These are phyloP conservation scores for Rhodosorus marinus DNA, from an alignment of 23 red algal species.

Conservation along the genomic window DNA sequence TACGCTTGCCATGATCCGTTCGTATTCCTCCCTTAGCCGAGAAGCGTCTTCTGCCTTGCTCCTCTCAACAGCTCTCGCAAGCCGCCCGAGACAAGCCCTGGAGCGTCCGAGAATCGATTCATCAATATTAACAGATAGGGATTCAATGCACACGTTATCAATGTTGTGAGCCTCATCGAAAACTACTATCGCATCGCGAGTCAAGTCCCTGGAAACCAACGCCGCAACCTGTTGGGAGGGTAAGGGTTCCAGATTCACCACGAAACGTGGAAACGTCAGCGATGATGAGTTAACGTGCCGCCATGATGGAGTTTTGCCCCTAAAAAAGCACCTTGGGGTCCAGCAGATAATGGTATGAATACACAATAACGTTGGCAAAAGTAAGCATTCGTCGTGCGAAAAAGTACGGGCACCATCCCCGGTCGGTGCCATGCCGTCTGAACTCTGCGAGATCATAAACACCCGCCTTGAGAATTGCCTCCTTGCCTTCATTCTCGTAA, in stretches of 20 bases:
- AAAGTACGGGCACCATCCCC: slow-evolving; percentile 92
- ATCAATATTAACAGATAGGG: slow-evolving; percentile 66
- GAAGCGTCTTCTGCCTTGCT: slow-evolving; percentile 15
- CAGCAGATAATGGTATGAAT: slow-evolving; percentile 96
- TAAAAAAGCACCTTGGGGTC: slow-evolving; percentile 98
- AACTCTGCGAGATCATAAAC: slow-evolving; percentile 69
- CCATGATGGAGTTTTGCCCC: too few species aligned
- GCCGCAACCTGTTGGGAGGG: too few species aligned
- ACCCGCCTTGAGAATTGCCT: slow-evolving; percentile 58
- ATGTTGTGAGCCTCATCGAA: slow-evolving; percentile 99
- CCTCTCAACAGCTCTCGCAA: slow-evolving; percentile 24
- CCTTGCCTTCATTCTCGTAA: slow-evolving; percentile 40
- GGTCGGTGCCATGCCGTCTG: slow-evolving; percentile 40
- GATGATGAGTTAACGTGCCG: too few species aligned
- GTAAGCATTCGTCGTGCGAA: slow-evolving; percentile 47
- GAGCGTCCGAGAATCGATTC: slow-evolving; percentile 40
- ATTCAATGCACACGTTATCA: slow-evolving; percentile 97
- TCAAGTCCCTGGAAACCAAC: slow-evolving; percentile 53
- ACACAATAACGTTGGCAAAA: slow-evolving; percentile 94
- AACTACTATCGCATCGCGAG: slow-evolving; percentile 79
- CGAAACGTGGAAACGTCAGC: too few species aligned
- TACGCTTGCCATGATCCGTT: slow-evolving; percentile 51
- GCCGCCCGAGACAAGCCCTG: slow-evolving; percentile 30
- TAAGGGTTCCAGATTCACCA: too few species aligned
- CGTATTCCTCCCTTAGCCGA: slow-evolving; percentile 75